Evolutionary conservation across 257 asterid genomes (phyloP).

Genomic region (Oldenlandia corymbosa): DNA sequence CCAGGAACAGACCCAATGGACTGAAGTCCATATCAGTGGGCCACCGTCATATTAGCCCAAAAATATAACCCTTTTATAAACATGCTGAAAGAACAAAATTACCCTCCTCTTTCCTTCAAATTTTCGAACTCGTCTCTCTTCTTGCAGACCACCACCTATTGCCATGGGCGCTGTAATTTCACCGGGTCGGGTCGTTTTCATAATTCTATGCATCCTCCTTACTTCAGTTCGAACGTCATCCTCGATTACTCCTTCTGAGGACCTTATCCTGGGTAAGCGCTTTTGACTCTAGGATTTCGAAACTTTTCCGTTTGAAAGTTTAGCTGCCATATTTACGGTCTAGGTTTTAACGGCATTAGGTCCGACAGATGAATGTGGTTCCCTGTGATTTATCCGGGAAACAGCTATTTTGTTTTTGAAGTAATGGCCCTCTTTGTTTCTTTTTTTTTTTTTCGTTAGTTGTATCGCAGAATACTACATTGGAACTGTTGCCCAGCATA

Average conservation of each 20-base stretch:
- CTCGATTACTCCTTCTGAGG: slow-evolving; percentile 25
- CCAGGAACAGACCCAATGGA: too few species aligned
- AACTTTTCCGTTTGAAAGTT: not conserved
- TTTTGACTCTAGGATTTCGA: slow-evolving; percentile 23
- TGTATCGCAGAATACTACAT: slow-evolving; percentile 35
- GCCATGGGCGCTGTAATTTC: slow-evolving; percentile 12
- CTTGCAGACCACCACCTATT: not conserved
- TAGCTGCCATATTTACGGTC: too few species aligned
- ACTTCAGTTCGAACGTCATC: slow-evolving; percentile 15
- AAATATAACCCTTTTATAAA: not conserved
- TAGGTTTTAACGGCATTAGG: too few species aligned
- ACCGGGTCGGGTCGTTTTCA: slow-evolving; percentile 9
- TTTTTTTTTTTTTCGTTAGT: slow-evolving; percentile 26
- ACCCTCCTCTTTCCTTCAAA: slow-evolving; percentile 5
- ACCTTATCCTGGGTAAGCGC: slow-evolving; percentile 48
- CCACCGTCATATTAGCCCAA: not conserved
- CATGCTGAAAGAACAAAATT: not conserved
- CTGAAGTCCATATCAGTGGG: too few species aligned
- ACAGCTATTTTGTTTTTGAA: not conserved
- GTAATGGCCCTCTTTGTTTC: not conserved
- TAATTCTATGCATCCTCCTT: slow-evolving; percentile 29
- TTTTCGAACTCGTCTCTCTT: slow-evolving; percentile 8
- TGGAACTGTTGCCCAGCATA: slow-evolving; percentile 54
- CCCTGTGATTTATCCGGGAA: too few species aligned
- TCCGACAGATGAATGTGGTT: too few species aligned